Evolutionary conservation across 1,284 basidiomycete genomes (phyloP).

Genomic region (Leucoagaricus sp.): DNA sequence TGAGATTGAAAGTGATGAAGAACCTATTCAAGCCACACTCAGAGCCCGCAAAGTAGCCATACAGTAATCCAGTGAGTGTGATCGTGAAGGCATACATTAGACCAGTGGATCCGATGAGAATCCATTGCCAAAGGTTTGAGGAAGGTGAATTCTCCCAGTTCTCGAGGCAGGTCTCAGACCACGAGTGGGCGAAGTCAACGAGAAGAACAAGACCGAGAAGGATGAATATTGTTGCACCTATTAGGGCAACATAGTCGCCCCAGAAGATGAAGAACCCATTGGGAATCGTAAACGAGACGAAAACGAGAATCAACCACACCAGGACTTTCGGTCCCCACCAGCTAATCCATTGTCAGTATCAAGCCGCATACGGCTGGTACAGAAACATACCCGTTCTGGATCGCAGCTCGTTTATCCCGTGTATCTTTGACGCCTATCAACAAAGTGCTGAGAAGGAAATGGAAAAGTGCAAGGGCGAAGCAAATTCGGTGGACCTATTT

Average conservation of each 20-base stretch:
- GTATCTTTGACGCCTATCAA: conserved; percentile 91
- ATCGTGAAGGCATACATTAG: conserved; percentile 86
- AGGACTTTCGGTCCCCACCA: conserved; percentile 99
- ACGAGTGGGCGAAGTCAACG: conserved; percentile 98
- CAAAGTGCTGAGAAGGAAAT: conserved; percentile 76
- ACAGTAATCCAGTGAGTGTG: conserved; percentile 85
- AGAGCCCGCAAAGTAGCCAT: conserved; percentile 87
- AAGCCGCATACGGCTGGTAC: not conserved
- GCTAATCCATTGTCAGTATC: conserved; percentile 39
- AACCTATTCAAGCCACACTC: conserved; percentile 91
- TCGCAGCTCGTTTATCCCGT: conserved; percentile 85
- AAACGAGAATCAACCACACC: conserved; percentile 78
- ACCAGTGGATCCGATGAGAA: conserved; percentile 92
- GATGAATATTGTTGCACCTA: conserved; percentile 94
- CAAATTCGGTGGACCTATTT: conserved; percentile 92
- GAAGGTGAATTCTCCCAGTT: conserved; percentile 84
- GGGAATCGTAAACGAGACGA: conserved; percentile 88
- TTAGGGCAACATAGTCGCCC: conserved; percentile 91
- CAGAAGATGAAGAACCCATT: conserved; percentile 95
- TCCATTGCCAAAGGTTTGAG: conserved; percentile 95
- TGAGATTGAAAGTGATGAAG: conserved; percentile 95
- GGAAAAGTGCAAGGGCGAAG: conserved; percentile 92
- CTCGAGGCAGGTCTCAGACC: conserved; percentile 96
- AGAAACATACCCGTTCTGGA: conserved; percentile 90
- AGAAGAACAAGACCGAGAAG: conserved; percentile 95